These are phyloP conservation scores for Podospora pseudocomata DNA, from an alignment of 495 filamentous ascomycete genomes.

Conservation along the genomic window DNA sequence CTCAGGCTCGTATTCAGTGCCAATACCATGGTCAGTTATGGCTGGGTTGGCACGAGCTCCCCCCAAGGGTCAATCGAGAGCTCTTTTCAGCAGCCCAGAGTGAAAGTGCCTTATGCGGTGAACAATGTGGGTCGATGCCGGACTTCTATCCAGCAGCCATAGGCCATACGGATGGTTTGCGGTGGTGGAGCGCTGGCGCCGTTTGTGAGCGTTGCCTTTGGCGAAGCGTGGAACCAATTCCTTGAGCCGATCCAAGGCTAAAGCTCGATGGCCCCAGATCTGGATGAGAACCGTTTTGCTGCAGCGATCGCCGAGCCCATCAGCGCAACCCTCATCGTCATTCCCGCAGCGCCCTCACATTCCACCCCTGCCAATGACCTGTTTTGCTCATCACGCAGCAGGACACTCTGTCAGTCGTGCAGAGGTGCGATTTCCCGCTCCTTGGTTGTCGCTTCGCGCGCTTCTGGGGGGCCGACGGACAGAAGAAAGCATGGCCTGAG, in stretches of 20 bases:
- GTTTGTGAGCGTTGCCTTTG: background rate
- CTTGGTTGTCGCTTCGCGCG: background rate
- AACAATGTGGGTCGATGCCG: background rate
- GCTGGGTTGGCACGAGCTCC: too few relatives aligned
- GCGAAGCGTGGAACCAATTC: background rate
- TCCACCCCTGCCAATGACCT: background rate
- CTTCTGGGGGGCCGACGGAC: background rate
- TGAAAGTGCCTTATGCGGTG: too few relatives aligned
- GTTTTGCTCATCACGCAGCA: background rate
- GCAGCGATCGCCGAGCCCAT: constrained; percentile 7
- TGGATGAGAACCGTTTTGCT: constrained; percentile 7
- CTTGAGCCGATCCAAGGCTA: background rate
- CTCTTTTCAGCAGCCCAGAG: background rate
- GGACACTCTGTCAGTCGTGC: background rate
- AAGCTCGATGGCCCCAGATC: background rate
- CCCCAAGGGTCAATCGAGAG: too few relatives aligned
- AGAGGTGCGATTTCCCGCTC: background rate
- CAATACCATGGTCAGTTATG: background rate
- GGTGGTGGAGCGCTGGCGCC: background rate
- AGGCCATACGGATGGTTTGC: background rate
- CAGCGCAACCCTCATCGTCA: background rate
- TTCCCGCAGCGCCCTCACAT: background rate
- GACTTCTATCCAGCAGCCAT: background rate
- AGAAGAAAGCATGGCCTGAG: background rate
- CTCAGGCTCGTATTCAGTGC: background rate